phyloP scores from a whole-genome alignment of 768 basidiomycete genomes.

The Boletus rubroflammeus region DNA sequence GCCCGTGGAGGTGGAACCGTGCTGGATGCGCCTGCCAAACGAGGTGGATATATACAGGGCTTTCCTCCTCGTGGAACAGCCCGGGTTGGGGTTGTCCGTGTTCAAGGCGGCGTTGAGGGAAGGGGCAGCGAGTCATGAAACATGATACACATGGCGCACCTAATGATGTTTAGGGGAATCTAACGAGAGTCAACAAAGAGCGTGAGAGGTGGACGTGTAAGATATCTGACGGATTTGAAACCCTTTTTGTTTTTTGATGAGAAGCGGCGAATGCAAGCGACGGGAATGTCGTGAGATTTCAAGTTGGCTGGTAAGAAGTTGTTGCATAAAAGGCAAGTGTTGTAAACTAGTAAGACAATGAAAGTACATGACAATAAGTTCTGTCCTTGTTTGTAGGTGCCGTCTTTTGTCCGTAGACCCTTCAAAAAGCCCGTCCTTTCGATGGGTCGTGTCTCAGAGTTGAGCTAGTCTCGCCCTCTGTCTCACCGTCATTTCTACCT shows the following conservation, averaged over 20 bases:
- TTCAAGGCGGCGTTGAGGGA: conserved; percentile 5
- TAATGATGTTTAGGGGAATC: not conserved
- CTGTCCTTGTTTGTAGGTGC: conserved; percentile 21
- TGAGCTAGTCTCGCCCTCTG: conserved; percentile 20
- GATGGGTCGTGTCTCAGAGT: not conserved
- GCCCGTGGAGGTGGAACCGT: conserved; percentile 3
- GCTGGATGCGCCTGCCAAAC: not conserved
- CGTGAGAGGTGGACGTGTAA: not conserved
- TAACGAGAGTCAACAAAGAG: not conserved
- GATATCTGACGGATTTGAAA: not conserved
- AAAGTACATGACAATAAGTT: not conserved
- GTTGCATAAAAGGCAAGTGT: conserved; percentile 22
- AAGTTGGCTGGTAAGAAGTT: not conserved
- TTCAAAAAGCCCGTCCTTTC: conserved; percentile 14
- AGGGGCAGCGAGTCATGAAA: conserved; percentile 14
- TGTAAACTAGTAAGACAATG: conserved; percentile 27
- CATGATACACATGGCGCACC: not conserved
- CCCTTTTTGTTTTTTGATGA: not conserved
- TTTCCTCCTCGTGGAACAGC: conserved; percentile 10
- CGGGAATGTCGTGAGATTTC: no score
- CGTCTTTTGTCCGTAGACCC: conserved; percentile 17
- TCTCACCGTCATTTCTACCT: not conserved
- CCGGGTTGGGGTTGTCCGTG: conserved; percentile 9
- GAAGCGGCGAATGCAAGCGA: not conserved
- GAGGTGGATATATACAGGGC: conserved; percentile 10